These are phyloP conservation scores for Polychaeton citri DNA, from an alignment of 2,329 filamentous ascomycete genomes.

Conservation along the genomic window DNA sequence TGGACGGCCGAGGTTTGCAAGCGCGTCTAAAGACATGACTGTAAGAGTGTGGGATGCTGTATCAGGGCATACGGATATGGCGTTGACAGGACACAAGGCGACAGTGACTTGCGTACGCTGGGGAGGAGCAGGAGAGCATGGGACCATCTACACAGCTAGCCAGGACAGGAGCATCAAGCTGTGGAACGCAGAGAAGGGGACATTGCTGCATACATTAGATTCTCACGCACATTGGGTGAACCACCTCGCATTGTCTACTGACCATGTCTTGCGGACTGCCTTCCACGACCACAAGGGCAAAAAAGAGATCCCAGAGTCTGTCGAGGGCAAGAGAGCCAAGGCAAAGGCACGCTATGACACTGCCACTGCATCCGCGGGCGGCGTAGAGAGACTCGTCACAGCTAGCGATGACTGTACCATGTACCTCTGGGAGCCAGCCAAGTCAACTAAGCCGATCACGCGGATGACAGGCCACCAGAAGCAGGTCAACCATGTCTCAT, in stretches of 20 bases:
- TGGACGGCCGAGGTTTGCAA: slow-evolving; percentile 67
- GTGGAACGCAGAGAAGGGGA: slow-evolving; percentile 72
- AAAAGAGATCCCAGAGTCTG: slow-evolving; percentile 48
- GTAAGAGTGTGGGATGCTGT: slow-evolving; percentile 78
- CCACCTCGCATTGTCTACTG: slow-evolving; percentile 82
- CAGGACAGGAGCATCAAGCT: slow-evolving; percentile 89
- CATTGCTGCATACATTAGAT: slow-evolving; percentile 63
- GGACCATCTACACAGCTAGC: slow-evolving; percentile 60
- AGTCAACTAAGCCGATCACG: slow-evolving; percentile 71
- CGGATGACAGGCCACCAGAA: slow-evolving; percentile 90
- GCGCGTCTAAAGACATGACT: slow-evolving; percentile 79
- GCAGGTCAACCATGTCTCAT: slow-evolving; percentile 88
- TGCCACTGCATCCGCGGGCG: slow-evolving; percentile 51
- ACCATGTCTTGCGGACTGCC: slow-evolving; percentile 73
- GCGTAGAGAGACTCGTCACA: slow-evolving; percentile 75
- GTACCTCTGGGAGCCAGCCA: slow-evolving; percentile 81
- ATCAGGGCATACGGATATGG: slow-evolving; percentile 63
- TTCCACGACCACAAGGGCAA: slow-evolving; percentile 74
- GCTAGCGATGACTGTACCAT: slow-evolving; percentile 94
- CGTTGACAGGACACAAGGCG: slow-evolving; percentile 77
- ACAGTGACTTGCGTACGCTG: slow-evolving; percentile 84
- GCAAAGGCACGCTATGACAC: slow-evolving; percentile 76
- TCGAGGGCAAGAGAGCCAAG: slow-evolving; percentile 58
- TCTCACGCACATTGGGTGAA: slow-evolving; percentile 93
- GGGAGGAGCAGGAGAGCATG: slow-evolving; percentile 64